A percentile compares a stretch with the other conserved stretches of the same genome.
Evolutionary conservation across 2,329 filamentous ascomycete species (phyloP).

Genomic region (Ophiostoma populinum): DNA sequence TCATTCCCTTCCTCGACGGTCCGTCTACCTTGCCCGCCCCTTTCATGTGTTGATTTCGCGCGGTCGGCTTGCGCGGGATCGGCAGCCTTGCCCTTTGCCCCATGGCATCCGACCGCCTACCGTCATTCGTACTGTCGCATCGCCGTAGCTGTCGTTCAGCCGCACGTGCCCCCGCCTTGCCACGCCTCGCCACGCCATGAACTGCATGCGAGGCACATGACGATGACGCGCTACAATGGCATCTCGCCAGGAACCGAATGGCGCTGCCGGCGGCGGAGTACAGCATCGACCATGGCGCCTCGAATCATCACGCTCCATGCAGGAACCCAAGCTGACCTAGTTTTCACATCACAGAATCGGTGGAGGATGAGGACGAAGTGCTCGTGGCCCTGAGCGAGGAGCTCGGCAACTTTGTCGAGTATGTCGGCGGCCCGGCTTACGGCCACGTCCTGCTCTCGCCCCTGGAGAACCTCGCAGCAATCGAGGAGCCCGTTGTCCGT

Average conservation of each 20-base stretch:
- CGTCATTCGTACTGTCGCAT: too few relatives aligned
- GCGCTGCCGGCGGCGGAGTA: too few relatives aligned
- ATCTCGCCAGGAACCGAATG: too few relatives aligned
- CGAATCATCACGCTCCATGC: too few relatives aligned
- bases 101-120: not conserved
- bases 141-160: too few relatives aligned
- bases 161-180: too few relatives aligned
- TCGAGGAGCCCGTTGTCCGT: conserved; percentile 92
- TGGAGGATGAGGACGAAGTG: conserved; percentile 97
- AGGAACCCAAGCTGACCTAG: too few relatives aligned
- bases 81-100: not conserved
- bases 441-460: conserved; percentile 94
- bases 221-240: too few relatives aligned
- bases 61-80: too few relatives aligned
- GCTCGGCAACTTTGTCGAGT: conserved; percentile 91
- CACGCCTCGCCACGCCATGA: too few relatives aligned
- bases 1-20: conserved; percentile 99
- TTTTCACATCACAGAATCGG: conserved; percentile 51
- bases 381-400: conserved; percentile 94
- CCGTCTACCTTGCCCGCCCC: conserved; percentile 23
- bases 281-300: too few relatives aligned
- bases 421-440: conserved; percentile 84
- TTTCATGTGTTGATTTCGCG: not conserved
- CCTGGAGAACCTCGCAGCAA: conserved; percentile 92
- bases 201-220: too few relatives aligned